Conservation (phyloP, 345 rosid genomes). For the Camelina laxa region DNA sequence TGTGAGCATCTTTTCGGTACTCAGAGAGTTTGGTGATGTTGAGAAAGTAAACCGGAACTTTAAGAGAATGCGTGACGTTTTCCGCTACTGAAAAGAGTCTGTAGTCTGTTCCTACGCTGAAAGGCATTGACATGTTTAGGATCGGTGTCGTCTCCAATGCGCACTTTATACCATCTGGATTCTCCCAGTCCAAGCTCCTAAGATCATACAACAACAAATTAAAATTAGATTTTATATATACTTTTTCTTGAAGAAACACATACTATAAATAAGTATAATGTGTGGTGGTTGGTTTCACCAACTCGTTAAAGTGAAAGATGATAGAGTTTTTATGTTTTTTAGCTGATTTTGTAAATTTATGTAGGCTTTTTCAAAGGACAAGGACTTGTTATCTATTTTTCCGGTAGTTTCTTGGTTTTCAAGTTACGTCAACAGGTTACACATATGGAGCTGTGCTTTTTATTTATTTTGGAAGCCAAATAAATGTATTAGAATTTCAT, state of each 20-base stretch:
- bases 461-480: neutral
- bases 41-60: slow-evolving; percentile 63
- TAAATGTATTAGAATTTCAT: neutral
- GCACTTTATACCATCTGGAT: slow-evolving; percentile 90
- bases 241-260: neutral
- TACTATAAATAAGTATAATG: neutral
- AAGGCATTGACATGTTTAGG: slow-evolving; percentile 54
- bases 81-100: slow-evolving; percentile 55
- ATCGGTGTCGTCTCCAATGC: slow-evolving; percentile 77
- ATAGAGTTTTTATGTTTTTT: slow-evolving; percentile 11
- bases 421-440: neutral
- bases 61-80: slow-evolving; percentile 59
- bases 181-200: slow-evolving; percentile 93
- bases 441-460: neutral
- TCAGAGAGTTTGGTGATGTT: slow-evolving; percentile 80
- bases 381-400: slow-evolving; percentile 29
- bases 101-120: slow-evolving; percentile 78
- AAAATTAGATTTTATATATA: neutral
- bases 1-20: slow-evolving; percentile 90
- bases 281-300: slow-evolving; percentile 38
- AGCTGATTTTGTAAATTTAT: neutral
- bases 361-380: slow-evolving; percentile 15
- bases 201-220: neutral
- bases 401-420: slow-evolving; percentile 40
- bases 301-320: neutral